Evolutionary conservation across 2,329 filamentous ascomycete species (phyloP).

Genomic region (Neopestalotiopsis clavispora): DNA sequence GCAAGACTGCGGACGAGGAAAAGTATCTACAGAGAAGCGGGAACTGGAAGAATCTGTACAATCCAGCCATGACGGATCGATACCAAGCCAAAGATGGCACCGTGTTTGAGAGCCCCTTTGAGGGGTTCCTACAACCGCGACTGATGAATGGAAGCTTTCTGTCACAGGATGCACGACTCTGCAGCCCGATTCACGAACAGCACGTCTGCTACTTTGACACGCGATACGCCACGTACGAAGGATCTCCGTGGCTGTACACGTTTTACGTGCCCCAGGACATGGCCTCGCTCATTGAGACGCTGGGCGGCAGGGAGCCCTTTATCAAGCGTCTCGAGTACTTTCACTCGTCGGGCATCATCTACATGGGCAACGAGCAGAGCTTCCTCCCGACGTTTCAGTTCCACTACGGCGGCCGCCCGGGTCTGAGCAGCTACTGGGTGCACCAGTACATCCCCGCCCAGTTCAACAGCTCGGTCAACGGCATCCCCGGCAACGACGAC

Average conservation of each 20-base stretch:
- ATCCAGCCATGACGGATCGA: constrained; percentile 44
- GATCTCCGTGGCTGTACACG: constrained; percentile 71
- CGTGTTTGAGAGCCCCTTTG: constrained; percentile 56
- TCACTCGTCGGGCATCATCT: constrained; percentile 68
- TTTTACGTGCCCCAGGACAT: constrained; percentile 62
- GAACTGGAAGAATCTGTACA: constrained; percentile 75
- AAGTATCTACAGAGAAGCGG: constrained; percentile 67
- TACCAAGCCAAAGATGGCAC: constrained; percentile 25
- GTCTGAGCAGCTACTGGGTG: constrained; percentile 55
- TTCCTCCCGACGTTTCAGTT: constrained; percentile 60
- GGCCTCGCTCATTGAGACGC: constrained; percentile 38
- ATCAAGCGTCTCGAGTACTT: constrained; percentile 66
- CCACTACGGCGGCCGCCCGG: constrained; percentile 73
- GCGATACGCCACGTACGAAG: constrained; percentile 48
- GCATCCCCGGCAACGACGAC: constrained; percentile 63
- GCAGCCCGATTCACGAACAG: constrained; percentile 56
- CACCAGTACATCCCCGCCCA: constrained; percentile 69
- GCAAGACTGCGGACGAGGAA: constrained; percentile 53
- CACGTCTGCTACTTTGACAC: constrained; percentile 53
- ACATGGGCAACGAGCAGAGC: constrained; percentile 69
- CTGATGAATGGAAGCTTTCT: constrained; percentile 69
- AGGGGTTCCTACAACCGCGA: constrained; percentile 73
- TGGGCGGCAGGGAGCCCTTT: constrained; percentile 65
- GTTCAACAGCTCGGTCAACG: constrained; percentile 68
- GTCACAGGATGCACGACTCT: constrained; percentile 70